Evolutionary conservation across 805 yeast genomes (phyloP), one percentile per base, ranked within the genome.

Genomic region (Cyberlindnera galapagoensis): DNA sequence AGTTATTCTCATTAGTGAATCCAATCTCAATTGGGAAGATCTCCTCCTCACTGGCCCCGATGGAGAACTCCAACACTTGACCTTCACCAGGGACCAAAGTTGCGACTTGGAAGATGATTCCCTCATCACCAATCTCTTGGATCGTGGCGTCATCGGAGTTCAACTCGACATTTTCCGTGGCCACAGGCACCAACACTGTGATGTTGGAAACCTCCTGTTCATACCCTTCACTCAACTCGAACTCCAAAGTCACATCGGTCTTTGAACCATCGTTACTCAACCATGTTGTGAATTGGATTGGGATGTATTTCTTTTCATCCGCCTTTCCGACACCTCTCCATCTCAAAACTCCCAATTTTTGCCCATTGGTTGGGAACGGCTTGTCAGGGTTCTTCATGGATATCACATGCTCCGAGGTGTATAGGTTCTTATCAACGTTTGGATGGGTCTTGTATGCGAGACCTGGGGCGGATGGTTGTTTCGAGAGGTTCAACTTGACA

Each of bases 401-500:
- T 49, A 92, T 76, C 26, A 71, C 58, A 36, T 71, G 65, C 11
- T 65, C 57, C 10, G 69, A 54, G 27, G 70, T 67, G 57, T 90
- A 92, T 51, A 74, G 58, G 25, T 62, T 63, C 51, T 83, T 80
- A 62, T 92, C 97, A 44, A 92, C 94, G 55, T 90, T 88, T 42
- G 98, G 98, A 65, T 92, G 96, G 11, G 97, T 87, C 59, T 88
- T 88, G 65, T 74, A 92, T 52, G 80, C 87, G 28, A 76, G 42
- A 63, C 74, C 57, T 23, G 65, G 57, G 11, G 69, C 59, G 25
- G 64, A 60, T 19, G 70, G 69, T 15, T 60, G 65, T 25, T 76
- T 67, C 25, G 63, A 57, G 43, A 88, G 62, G 40, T 71, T 52
- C 38, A 92, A 68, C 52, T 72, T 74, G 34, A 86, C 72, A 45